phyloP scores from a whole-genome alignment of 179 eudicot genomes.

The Beta macrorhiza region DNA sequence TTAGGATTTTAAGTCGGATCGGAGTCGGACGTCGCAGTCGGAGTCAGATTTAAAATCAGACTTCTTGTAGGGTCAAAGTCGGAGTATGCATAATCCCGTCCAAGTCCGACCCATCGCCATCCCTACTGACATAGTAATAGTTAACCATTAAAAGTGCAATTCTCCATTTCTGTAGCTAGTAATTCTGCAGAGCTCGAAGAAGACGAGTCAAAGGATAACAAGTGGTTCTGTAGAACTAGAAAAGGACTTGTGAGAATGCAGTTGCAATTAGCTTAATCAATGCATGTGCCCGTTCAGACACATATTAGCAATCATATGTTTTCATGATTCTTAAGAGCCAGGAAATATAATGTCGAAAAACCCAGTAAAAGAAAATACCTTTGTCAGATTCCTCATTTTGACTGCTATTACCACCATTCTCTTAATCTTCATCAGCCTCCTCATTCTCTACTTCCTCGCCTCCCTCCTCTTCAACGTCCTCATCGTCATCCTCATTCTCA shows the following conservation, averaged over 20 bases:
- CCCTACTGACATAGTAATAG: too few relatives aligned
- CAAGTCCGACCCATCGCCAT: too few relatives aligned
- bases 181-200: not conserved
- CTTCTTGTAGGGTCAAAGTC: too few relatives aligned
- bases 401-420: conserved; percentile 34
- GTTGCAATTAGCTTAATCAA: not conserved
- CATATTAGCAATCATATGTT: not conserved
- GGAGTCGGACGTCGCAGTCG: too few relatives aligned
- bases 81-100: too few relatives aligned
- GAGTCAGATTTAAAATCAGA: too few relatives aligned
- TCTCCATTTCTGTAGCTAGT: not conserved
- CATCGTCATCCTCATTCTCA: conserved; percentile 40
- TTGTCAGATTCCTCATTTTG: conserved; percentile 38
- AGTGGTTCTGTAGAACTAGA: too few relatives aligned
- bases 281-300: not conserved
- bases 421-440: conserved; percentile 40
- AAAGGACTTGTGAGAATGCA: not conserved
- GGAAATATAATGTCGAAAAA: not conserved
- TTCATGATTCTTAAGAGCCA: not conserved
- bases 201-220: not conserved
- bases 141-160: not conserved
- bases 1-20: too few relatives aligned
- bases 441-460: conserved; percentile 34
- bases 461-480: conserved; percentile 32
- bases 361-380: conserved; percentile 18